Evolutionary conservation across 176 grass and related monocot species (phyloP).

Genomic region (Juncus effusus): DNA sequence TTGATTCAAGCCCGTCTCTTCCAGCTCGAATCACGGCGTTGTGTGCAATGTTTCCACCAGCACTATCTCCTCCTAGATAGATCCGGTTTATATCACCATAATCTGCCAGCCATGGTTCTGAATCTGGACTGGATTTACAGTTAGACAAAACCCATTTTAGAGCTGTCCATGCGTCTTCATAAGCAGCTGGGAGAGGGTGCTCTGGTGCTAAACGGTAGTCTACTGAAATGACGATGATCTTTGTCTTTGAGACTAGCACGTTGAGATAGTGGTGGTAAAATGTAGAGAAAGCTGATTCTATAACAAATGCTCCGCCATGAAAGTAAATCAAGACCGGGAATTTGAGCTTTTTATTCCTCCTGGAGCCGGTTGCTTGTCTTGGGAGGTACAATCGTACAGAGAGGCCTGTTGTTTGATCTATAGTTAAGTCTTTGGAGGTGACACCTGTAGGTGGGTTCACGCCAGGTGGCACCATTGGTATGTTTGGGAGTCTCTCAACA

Average conservation of each 20-base stretch:
- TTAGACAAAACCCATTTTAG: slow-evolving; percentile 33
- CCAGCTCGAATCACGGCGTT: slow-evolving; percentile 23
- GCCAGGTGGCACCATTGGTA: slow-evolving; percentile 21
- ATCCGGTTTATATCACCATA: slow-evolving; percentile 24
- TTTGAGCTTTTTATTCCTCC: not conserved
- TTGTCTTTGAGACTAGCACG: slow-evolving; percentile 25
- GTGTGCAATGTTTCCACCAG: slow-evolving; percentile 44
- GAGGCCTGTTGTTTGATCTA: slow-evolving; percentile 24
- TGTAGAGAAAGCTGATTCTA: slow-evolving; percentile 40
- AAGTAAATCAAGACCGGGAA: slow-evolving; percentile 35
- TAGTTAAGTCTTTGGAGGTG: slow-evolving; percentile 33
- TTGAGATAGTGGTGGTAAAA: slow-evolving; percentile 38
- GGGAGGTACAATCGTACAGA: slow-evolving; percentile 37
- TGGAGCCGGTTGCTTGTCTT: not conserved
- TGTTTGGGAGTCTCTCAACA: slow-evolving; percentile 24
- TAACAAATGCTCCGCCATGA: slow-evolving; percentile 38
- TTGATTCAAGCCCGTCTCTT: not conserved
- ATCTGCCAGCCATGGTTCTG: slow-evolving; percentile 28
- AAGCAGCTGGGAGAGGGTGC: slow-evolving; percentile 36
- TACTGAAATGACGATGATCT: slow-evolving; percentile 32
- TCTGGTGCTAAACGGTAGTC: slow-evolving; percentile 43
- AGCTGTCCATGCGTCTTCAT: slow-evolving; percentile 38
- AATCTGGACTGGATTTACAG: slow-evolving; percentile 17
- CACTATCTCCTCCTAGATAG: slow-evolving; percentile 41
- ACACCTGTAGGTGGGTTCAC: slow-evolving; percentile 19